phyloP scores from a whole-genome alignment of 352 stramenopile genomes.

The Pythium diclinum region DNA sequence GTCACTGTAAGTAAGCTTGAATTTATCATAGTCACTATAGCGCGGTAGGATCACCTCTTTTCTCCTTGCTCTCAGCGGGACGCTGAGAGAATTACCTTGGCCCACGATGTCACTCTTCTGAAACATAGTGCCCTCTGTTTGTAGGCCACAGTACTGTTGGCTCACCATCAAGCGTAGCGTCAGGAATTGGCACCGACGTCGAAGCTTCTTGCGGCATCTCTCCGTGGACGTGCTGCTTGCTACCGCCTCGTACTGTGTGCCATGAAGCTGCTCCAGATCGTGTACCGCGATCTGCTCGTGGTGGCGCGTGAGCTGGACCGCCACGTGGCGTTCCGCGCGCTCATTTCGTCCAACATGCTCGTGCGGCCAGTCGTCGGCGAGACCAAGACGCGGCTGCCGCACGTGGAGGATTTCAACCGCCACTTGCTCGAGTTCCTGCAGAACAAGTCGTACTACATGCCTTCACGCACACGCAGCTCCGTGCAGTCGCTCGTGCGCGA shows the following conservation, averaged over 20 bases:
- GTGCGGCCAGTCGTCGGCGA: slow-evolving; percentile 33
- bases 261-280: slow-evolving; percentile 50
- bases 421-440: slow-evolving; percentile 47
- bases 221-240: background rate
- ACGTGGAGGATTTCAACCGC: slow-evolving; percentile 65
- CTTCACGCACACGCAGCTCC: slow-evolving; percentile 32
- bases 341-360: slow-evolving; percentile 62
- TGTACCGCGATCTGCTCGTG: slow-evolving; percentile 72
- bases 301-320: slow-evolving; percentile 55
- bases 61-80: too few species aligned
- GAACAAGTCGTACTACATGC: slow-evolving; percentile 66
- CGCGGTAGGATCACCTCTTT: too few species aligned
- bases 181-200: background rate
- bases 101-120: background rate
- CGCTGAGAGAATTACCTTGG: too few species aligned
- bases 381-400: slow-evolving; percentile 37
- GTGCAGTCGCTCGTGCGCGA: slow-evolving; percentile 47
- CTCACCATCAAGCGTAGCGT: slow-evolving; percentile 1
- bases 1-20: too few species aligned
- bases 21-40: too few species aligned
- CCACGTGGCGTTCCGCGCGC: slow-evolving; percentile 49
- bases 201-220: background rate
- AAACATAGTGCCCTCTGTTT: background rate
- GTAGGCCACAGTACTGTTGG: background rate
- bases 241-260: background rate